Conservation (phyloP, 495 filamentous ascomycete genomes). For the Cercophora samala region DNA sequence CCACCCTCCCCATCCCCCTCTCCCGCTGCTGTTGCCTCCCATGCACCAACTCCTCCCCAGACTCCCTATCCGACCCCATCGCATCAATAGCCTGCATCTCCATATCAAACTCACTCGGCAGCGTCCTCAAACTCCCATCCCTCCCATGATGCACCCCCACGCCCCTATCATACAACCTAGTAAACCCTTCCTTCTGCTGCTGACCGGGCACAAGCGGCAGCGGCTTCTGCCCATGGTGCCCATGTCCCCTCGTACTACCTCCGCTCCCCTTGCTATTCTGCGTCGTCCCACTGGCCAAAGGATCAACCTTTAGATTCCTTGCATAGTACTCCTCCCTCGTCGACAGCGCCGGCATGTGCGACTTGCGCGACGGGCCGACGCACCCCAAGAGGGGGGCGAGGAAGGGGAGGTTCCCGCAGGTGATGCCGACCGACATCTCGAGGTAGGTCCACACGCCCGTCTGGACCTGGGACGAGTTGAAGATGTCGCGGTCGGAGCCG, state of each 20-base stretch:
- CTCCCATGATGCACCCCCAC: background rate
- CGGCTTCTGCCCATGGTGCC: background rate
- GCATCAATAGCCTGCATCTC: conserved; percentile 10
- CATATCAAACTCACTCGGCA: background rate
- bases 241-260: too few relatives aligned
- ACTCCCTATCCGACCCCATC: background rate
- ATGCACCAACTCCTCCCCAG: background rate
- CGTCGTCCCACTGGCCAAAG: background rate
- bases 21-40: background rate
- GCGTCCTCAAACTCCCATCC: background rate
- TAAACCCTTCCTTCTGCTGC: conserved; percentile 4
- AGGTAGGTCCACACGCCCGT: conserved; percentile 23
- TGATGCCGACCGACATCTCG: conserved; percentile 23
- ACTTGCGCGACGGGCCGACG: conserved; percentile 3
- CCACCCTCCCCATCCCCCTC: background rate
- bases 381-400: conserved; percentile 18
- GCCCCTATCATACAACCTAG: conserved; percentile 8
- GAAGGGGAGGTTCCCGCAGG: conserved; percentile 24
- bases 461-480: conserved; percentile 15
- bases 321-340: background rate
- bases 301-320: background rate
- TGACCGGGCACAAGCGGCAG: background rate
- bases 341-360: background rate
- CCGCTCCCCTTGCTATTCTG: background rate
- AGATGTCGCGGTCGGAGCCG: conserved; percentile 1